Base-by-base conservation (phyloP, 306 rosid species). In the Casuarina glauca region DNA sequence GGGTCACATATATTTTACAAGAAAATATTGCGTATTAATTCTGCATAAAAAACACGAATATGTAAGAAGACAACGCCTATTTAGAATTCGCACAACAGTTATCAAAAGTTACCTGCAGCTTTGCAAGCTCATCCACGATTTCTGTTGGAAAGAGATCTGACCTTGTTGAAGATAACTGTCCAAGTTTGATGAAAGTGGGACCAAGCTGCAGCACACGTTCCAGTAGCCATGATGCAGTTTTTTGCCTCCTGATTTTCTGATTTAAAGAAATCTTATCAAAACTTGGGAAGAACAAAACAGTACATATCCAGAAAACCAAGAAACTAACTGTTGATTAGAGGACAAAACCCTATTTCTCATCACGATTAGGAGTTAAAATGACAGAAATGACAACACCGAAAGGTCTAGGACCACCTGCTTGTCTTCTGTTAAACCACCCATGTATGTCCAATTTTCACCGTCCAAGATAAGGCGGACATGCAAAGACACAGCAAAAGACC, bases 181-280 rank as follows among this genome's bases (percentile, higher is more conserved):
- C 98, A 55, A 94, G 94, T 80, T 94, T 94, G 79, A 94, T 94
- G 81, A 93, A 93, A 5, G 97, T 93, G 36, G 98, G 98, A 42
- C 98, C 98, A 57, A 93, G 96, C 86, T 93, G 98, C 82, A 93
- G 81, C 75, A 91, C 97, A 51, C 86, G 8, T 77, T 93, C 98
- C 81, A 96, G 86, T 42, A 93, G 82, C 98, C 98, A 93, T 57
- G 93, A 83, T 38, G 97, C 98, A 8, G 96, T 93, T 82, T 87
- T 88, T 54, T 32, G 76, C 85, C 92, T 84, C 81, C 98, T 84
- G 52, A 74, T 83, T 88, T 86, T 87, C 97, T 91, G 90, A 79
- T 79, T 11, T 79, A 76, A 44, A 72, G 69, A 71, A 2, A 76
- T 44, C 67, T 61, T 1, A 6, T 4, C 69, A 78, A 19, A 10